A percentile compares a stretch with the other conserved stretches of the same genome.
Conservation (phyloP, 2,329 filamentous ascomycete species). For the Neobulgaria alba region DNA sequence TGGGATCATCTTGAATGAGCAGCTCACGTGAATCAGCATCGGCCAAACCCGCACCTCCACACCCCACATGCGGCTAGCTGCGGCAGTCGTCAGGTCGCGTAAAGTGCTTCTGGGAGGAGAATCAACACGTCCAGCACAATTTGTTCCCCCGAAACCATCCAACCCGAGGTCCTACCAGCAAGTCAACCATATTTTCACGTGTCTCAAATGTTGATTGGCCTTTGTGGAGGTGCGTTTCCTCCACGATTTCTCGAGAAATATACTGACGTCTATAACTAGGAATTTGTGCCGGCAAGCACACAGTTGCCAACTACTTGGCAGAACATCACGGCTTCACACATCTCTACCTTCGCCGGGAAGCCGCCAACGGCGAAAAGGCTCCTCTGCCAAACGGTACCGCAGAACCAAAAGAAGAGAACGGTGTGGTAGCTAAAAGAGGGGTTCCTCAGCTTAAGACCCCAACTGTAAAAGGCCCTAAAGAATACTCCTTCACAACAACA, state of each 20-base stretch:
- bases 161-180: too few species aligned
- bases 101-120: too few species aligned
- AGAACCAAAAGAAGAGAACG: not conserved
- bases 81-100: too few species aligned
- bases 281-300: conserved; percentile 88
- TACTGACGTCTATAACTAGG: too few species aligned
- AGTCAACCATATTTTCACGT: too few species aligned
- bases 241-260: too few species aligned
- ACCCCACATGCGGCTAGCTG: too few species aligned
- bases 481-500: conserved; percentile 47
- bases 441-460: not conserved
- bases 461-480: not conserved
- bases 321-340: conserved; percentile 74
- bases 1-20: too few species aligned
- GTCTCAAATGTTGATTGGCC: conserved; percentile 60
- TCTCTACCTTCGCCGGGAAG: conserved; percentile 46
- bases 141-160: too few species aligned
- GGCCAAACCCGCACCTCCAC: too few species aligned
- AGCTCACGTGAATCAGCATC: too few species aligned
- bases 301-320: conserved; percentile 80
- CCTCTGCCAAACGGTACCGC: not conserved
- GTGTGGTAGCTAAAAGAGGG: not conserved
- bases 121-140: too few species aligned
- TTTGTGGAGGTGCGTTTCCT: conserved; percentile 67
- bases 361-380: conserved; percentile 4